Evolutionary conservation across 441 rosid genomes (phyloP), one percentile per base, ranked within the genome.

Genomic region (Pelargonium australe): DNA sequence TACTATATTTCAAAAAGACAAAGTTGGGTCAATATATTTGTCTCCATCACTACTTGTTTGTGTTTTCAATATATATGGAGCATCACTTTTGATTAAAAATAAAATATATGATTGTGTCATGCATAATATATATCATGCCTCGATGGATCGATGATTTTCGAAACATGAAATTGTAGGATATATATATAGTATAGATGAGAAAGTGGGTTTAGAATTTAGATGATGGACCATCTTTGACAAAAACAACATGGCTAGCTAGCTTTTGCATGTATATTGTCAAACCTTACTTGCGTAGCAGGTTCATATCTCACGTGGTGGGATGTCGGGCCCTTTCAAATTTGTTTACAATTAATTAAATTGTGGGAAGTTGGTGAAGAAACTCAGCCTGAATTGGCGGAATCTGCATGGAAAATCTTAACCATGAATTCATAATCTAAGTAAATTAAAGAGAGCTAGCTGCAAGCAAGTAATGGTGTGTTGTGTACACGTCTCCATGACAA

Each of bases 361-460:
- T 37, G 41, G 41, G 41, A 37, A 47, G 53, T 10, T 47, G 53
- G 53, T 47, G 13, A 47, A 47, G 53, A 47, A 47, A 47, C 53
- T n/a, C 14, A 51, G 58, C 58, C 58, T n/a, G 58, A 51, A 51
- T 13, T 51, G 58, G 58, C 58, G 58, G 58, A 51, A 51, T 51
- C 58, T 13, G 19, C 58, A 51, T 51, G 58, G 17, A 49, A 49
- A 45, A 37, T 37, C 41, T 37, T 37, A 5, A 37, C 41, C 41
- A 37, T 37, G 41, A 6, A 28, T 28, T 2, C 4, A 28, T 37
- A 37, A 37, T 37, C 41, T 37, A 37, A 37, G 41, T 5, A 37
- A 6, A 37, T 5, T n/a, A 20, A 20, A 20, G 23, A 37, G 37
- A 31, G 37, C 37, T 31, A 31, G 37, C 37, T 37, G 41, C 41